Conservation (phyloP, 2,329 filamentous ascomycete genomes). For the Sclerotinia minor region DNA sequence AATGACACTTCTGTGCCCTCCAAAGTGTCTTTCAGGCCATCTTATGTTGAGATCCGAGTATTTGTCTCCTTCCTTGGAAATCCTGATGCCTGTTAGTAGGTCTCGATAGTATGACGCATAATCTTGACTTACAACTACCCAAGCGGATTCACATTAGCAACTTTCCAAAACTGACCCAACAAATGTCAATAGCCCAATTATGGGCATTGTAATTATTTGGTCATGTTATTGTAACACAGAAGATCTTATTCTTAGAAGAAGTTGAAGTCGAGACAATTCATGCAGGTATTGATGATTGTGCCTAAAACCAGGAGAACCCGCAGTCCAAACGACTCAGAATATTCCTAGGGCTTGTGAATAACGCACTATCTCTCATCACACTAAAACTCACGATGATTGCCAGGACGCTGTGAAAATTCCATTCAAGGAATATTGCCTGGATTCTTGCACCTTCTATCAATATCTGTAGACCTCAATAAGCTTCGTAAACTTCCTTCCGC, state of each 20-base stretch:
- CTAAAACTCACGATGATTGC: not conserved
- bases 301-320: not conserved
- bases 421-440: constrained; percentile 30
- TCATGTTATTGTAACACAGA: not conserved
- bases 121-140: not conserved
- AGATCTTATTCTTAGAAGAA: not conserved
- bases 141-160: not conserved
- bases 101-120: not conserved
- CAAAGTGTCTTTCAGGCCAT: constrained; percentile 25
- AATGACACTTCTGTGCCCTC: constrained; percentile 32
- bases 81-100: not conserved
- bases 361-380: not conserved
- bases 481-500: constrained; percentile 59
- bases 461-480: constrained; percentile 48
- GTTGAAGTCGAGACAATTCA: not conserved
- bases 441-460: constrained; percentile 40
- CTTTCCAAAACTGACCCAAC: not conserved
- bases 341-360: not conserved
- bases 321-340: not conserved
- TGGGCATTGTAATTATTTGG: not conserved
- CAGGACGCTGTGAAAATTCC: not conserved
- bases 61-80: not conserved
- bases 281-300: not conserved
- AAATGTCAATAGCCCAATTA: not conserved
- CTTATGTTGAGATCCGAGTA: constrained; percentile 30